Percentiles rank a stretch among this genome's conserved stretches.
These are phyloP conservation scores for Ophiostoma quercus DNA, from an alignment of 2,329 filamentous ascomycete genomes.

Conservation along the genomic window DNA sequence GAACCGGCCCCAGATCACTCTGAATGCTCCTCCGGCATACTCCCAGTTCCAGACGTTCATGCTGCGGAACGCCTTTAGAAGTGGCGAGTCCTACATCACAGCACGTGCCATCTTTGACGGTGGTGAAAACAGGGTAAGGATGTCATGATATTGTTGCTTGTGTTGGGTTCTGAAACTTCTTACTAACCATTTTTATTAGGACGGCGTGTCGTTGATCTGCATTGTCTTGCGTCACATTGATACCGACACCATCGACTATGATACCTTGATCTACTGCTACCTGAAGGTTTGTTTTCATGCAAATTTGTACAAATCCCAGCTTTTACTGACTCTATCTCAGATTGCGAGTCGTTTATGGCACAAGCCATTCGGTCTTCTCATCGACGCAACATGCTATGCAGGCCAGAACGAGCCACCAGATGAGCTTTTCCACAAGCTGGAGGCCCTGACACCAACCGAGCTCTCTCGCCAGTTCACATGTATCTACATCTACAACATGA, in stretches of 20 bases:
- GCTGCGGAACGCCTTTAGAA: conserved; percentile 62
- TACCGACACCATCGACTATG: conserved; percentile 58
- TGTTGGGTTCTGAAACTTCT: neutral
- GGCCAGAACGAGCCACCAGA: conserved; percentile 63
- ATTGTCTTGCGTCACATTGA: conserved; percentile 64
- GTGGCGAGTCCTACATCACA: conserved; percentile 59
- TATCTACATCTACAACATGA: conserved; percentile 69
- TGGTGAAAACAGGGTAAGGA: conserved; percentile 54
- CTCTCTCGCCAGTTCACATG: conserved; percentile 54
- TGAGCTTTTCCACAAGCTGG: conserved; percentile 58
- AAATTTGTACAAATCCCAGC: neutral
- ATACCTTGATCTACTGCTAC: conserved; percentile 62
- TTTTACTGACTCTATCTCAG: conserved; percentile 33
- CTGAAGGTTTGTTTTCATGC: conserved; percentile 50
- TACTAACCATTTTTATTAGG: conserved; percentile 37
- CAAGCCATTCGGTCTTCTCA: conserved; percentile 60
- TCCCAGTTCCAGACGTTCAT: conserved; percentile 68
- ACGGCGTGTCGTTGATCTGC: conserved; percentile 63
- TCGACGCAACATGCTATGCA: conserved; percentile 66
- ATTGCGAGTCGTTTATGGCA: conserved; percentile 67
- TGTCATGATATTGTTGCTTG: conserved; percentile 33
- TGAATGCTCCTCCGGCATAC: conserved; percentile 59
- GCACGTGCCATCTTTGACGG: conserved; percentile 64
- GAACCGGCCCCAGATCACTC: conserved; percentile 61
- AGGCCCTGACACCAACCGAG: conserved; percentile 58